Base-by-base conservation (phyloP, 371 early-diverging fungal species). In the Dinochytrium kinnereticum region DNA sequence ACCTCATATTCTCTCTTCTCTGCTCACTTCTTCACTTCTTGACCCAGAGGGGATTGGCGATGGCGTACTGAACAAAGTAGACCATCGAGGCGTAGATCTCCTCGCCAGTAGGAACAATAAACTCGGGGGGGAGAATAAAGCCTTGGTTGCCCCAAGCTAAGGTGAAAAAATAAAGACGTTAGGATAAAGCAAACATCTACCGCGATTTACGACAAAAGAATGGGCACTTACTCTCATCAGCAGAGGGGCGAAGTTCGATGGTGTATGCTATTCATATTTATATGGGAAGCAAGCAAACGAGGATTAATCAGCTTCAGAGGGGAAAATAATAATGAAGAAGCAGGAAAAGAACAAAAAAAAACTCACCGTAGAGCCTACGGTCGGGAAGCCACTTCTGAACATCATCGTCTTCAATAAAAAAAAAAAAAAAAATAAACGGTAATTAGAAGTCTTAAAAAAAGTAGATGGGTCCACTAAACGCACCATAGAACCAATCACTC, bases 401-500 rank as follows among this genome's bases (percentile, higher is more conserved):
- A 74, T 84, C 82, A 57, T 82, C 78, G 24, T 79, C 66, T 61
- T n/a, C n/a, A n/a, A n/a, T n/a, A n/a, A 37, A 15, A 61, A 37
- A 33, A 17, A 33, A 37, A 30, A 34, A 15, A 26, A 15, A 7
- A 19, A 55, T 19, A 24, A 13, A 44, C 44, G 19, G 19, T 19
- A 44, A 19, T 13, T 44, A 7, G 19, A 19, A 44, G 44, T 13
- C 44, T 44, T 44, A 44, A 13, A n/a, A n/a, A n/a, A n/a, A n/a
- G n/a, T n/a, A n/a, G n/a, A n/a, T n/a, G n/a, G 30, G 30, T n/a
- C n/a, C 13, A 55, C 13, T 24, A 55, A 36, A 34, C 36, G 10
- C 24, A 61, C 61, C 83, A 67, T 87, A 86, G 75, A 83, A 88
- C 84, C 83, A 88, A 71, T 87, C 87, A 53, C 76, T 76, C 0